A percentile compares a stretch with the other conserved stretches of the same genome.
phyloP scores from a whole-genome alignment of 2,329 filamentous ascomycete species.

The Mariannaea sp. region DNA sequence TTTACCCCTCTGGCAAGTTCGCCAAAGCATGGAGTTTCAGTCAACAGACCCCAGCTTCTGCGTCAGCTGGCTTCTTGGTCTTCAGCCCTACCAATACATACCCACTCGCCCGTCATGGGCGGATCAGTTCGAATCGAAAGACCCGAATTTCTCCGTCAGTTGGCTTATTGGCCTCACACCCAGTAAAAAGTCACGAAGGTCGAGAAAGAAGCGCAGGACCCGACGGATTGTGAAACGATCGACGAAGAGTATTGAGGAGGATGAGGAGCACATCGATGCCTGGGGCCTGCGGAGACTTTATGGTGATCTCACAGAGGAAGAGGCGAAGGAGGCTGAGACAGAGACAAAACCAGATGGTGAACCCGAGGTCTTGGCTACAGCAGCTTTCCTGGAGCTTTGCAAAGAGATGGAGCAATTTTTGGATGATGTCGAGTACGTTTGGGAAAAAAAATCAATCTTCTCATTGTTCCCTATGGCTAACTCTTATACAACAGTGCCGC shows the following conservation, averaged over 20 bases:
- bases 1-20: slow-evolving; percentile 30
- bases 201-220: slow-evolving; percentile 31
- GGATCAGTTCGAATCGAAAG: slow-evolving; percentile 33
- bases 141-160: slow-evolving; percentile 39
- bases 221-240: slow-evolving; percentile 22
- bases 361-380: slow-evolving; percentile 31
- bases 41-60: slow-evolving; percentile 37
- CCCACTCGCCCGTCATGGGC: slow-evolving; percentile 35
- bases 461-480: slow-evolving; percentile 5
- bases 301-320: slow-evolving; percentile 31
- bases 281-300: slow-evolving; percentile 34
- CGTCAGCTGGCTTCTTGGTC: slow-evolving; percentile 39
- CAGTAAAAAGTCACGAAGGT: slow-evolving; percentile 27
- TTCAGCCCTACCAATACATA: slow-evolving; percentile 30
- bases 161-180: slow-evolving; percentile 37
- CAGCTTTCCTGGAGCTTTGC: slow-evolving; percentile 37
- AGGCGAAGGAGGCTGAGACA: slow-evolving; percentile 24
- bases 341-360: slow-evolving; percentile 22
- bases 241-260: slow-evolving; percentile 1
- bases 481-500: slow-evolving; percentile 19
- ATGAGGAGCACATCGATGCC: slow-evolving; percentile 21
- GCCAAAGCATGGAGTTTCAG: slow-evolving; percentile 36
- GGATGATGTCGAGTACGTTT: slow-evolving; percentile 39
- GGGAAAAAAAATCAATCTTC: neutral
- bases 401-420: slow-evolving; percentile 36